Evolutionary conservation across 2,329 filamentous ascomycete species (phyloP).

Genomic region (Chalara sp.): DNA sequence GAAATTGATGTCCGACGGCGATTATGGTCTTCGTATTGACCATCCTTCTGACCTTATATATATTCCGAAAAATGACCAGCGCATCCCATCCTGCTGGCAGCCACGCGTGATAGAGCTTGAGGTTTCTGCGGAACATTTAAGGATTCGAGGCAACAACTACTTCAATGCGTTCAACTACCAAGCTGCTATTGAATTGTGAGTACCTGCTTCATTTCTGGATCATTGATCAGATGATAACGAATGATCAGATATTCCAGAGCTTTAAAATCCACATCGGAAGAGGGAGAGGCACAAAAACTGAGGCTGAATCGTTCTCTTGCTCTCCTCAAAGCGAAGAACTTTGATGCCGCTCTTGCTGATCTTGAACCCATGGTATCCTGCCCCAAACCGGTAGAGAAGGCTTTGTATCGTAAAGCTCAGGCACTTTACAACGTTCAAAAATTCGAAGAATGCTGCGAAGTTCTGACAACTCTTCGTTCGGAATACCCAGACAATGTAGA

Average conservation of each 20-base stretch:
- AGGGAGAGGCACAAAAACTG: conserved; percentile 23
- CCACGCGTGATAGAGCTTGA: background rate
- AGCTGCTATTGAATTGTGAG: conserved; percentile 10
- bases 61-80: conserved; percentile 29
- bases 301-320: conserved; percentile 30
- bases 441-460: conserved; percentile 23
- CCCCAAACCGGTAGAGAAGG: conserved; percentile 16
- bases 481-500: conserved; percentile 22
- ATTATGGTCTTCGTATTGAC: conserved; percentile 42
- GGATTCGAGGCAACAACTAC: background rate
- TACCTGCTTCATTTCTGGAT: background rate
- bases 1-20: conserved; percentile 31
- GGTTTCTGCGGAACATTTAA: background rate
- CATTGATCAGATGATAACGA: background rate
- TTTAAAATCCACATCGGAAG: conserved; percentile 14
- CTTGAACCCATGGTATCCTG: conserved; percentile 5
- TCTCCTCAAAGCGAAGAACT: conserved; percentile 25
- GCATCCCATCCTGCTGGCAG: conserved; percentile 27
- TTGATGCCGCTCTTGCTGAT: conserved; percentile 29
- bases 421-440: conserved; percentile 7
- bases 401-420: conserved; percentile 6
- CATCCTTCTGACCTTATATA: conserved; percentile 42
- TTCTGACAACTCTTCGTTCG: conserved; percentile 14
- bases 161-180: conserved; percentile 1
- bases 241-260: conserved; percentile 1